A percentile compares a stretch with the other conserved stretches of the same genome.
phyloP scores from a whole-genome alignment of 768 basidiomycete genomes.

The Tylopilus cervinicoccineus region DNA sequence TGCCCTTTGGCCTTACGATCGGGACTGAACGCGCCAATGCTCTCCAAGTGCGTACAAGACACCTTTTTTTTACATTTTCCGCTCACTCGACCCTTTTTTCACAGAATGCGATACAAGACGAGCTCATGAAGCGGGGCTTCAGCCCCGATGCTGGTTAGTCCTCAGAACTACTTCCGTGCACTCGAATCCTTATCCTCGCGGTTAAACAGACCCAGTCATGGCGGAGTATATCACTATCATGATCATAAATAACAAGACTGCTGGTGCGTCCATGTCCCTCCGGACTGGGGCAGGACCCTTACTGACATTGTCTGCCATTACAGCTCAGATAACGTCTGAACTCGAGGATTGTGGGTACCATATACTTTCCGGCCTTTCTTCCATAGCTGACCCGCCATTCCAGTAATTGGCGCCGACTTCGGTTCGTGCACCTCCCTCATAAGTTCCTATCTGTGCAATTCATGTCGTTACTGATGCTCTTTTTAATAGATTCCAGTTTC shows the following conservation, averaged over 20 bases:
- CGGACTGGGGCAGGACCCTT: background rate
- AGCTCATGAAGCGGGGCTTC: constrained; percentile 70
- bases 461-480: constrained; percentile 1
- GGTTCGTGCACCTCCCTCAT: constrained; percentile 41
- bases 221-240: constrained; percentile 94
- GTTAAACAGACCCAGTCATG: constrained; percentile 73
- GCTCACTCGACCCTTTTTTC: constrained; percentile 12
- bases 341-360: constrained; percentile 66
- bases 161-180: constrained; percentile 3
- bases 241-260: constrained; percentile 89
- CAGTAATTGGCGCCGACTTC: constrained; percentile 78
- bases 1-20: constrained; percentile 76
- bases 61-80: constrained; percentile 9
- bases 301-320: constrained; percentile 7
- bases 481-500: constrained; percentile 65
- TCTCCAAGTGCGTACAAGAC: constrained; percentile 52
- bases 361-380: background rate
- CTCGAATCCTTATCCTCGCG: constrained; percentile 7
- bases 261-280: constrained; percentile 43
- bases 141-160: constrained; percentile 69
- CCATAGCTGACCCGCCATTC: constrained; percentile 9
- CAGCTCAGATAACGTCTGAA: constrained; percentile 85
- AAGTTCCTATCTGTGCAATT: background rate
- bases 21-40: constrained; percentile 71
- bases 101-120: constrained; percentile 77